Evolutionary conservation across 306 rosid species (phyloP).

Genomic region (Oxytropis ochrocephala): DNA sequence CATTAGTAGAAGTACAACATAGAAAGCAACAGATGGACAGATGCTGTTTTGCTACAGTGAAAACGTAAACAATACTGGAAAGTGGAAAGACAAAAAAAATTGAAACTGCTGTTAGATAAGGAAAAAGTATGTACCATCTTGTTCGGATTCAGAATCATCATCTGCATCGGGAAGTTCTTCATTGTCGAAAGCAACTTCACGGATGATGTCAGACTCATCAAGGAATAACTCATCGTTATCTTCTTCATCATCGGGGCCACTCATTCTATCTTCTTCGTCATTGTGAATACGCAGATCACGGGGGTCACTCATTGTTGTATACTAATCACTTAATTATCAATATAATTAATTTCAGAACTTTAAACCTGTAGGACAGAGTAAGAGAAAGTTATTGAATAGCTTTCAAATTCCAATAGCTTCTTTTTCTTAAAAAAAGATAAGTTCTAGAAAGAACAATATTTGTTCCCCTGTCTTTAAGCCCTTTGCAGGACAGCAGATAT

Average conservation of each 20-base stretch:
- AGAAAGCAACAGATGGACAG: not conserved
- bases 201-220: conserved; percentile 29
- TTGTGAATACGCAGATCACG: not conserved
- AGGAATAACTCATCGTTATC: conserved; percentile 21
- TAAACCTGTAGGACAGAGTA: not conserved
- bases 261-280: conserved; percentile 25
- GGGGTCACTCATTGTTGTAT: conserved; percentile 4
- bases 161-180: conserved; percentile 36
- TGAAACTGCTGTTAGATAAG: not conserved
- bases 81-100: not conserved
- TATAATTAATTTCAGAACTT: not conserved
- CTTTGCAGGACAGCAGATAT: too few relatives aligned
- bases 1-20: not conserved
- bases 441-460: too few relatives aligned
- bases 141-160: conserved; percentile 22
- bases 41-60: not conserved
- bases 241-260: conserved; percentile 9
- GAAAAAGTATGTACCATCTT: not conserved
- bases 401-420: too few relatives aligned
- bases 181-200: conserved; percentile 20
- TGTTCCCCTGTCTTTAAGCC: too few relatives aligned
- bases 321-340: not conserved
- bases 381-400: not conserved
- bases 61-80: not conserved
- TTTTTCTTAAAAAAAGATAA: not conserved